These are phyloP conservation scores for Lipomyces sp. DNA, from an alignment of 805 yeast species.

Conservation along the genomic window DNA sequence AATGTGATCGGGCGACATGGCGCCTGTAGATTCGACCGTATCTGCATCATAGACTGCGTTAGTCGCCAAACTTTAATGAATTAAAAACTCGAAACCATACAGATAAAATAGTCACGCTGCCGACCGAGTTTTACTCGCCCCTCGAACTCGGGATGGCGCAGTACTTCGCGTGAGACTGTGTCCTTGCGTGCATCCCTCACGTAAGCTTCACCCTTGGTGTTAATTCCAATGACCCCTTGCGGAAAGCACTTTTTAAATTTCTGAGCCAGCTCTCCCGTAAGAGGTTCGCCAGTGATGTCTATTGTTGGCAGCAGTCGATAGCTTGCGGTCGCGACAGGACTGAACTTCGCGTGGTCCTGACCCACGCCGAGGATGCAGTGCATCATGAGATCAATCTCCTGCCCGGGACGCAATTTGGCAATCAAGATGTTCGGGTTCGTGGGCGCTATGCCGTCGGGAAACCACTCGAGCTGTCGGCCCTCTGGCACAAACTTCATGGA, in stretches of 20 bases:
- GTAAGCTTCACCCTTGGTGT: constrained; percentile 54
- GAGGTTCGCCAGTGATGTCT: constrained; percentile 63
- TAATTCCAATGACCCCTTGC: constrained; percentile 69
- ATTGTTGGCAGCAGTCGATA: constrained; percentile 89
- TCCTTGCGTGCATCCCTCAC: constrained; percentile 91
- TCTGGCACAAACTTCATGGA: constrained; percentile 89
- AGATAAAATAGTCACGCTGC: constrained; percentile 86
- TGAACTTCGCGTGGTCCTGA: constrained; percentile 93
- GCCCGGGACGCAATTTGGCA: constrained; percentile 95
- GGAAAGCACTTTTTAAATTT: constrained; percentile 90
- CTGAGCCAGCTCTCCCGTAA: constrained; percentile 69
- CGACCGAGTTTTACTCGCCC: constrained; percentile 91
- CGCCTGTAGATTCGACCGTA: constrained; percentile 92
- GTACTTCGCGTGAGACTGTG: constrained; percentile 94
- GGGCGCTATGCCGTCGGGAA: constrained; percentile 46
- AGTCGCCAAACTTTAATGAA: no score
- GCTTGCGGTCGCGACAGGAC: constrained; percentile 96
- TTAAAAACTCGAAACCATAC: constrained; percentile 1
- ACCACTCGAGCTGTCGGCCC: constrained; percentile 74
- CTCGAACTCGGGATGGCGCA: constrained; percentile 86
- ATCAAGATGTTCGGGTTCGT: constrained; percentile 80
- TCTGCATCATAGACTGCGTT: constrained; percentile 36
- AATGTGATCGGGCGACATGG: constrained; percentile 95
- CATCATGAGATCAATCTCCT: constrained; percentile 84
- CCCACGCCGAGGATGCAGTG: constrained; percentile 92